Evolutionary conservation across 2,329 filamentous ascomycete genomes (phyloP).

Genomic region (Ophiostoma ulmi): DNA sequence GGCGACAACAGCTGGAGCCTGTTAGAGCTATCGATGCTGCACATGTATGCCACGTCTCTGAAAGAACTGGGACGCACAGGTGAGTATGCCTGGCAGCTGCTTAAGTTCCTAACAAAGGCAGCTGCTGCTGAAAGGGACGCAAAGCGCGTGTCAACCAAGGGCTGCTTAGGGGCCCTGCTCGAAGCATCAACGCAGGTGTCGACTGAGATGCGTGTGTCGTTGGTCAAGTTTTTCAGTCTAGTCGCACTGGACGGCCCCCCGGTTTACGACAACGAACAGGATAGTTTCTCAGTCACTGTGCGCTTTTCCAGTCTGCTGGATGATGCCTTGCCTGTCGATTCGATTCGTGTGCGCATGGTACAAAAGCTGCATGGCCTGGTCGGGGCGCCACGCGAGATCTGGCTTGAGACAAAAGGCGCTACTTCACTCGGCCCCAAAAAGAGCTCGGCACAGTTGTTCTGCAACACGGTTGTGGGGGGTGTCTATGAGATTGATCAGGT

Average conservation of each 20-base stretch:
- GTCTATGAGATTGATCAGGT: conserved; percentile 71
- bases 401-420: conserved; percentile 33
- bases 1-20: conserved; percentile 71
- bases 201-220: conserved; percentile 60
- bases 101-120: conserved; percentile 68
- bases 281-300: conserved; percentile 69
- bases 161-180: conserved; percentile 46
- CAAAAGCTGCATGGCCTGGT: conserved; percentile 47
- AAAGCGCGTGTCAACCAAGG: conserved; percentile 39
- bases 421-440: conserved; percentile 51
- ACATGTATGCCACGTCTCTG: conserved; percentile 79
- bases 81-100: conserved; percentile 70
- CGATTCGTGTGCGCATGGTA: conserved; percentile 59
- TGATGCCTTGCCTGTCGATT: conserved; percentile 62
- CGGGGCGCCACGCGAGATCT: conserved; percentile 56
- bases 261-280: conserved; percentile 62
- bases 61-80: conserved; percentile 69
- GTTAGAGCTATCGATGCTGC: conserved; percentile 75
- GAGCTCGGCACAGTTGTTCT: conserved; percentile 43
- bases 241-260: conserved; percentile 64
- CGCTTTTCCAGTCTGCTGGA: conserved; percentile 66
- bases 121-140: conserved; percentile 45
- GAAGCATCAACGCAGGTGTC: conserved; percentile 41
- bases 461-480: conserved; percentile 63
- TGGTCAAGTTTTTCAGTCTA: conserved; percentile 69